Evolutionary conservation across 352 stramenopile species (phyloP), one percentile per base, ranked within the genome.

Genomic region (Peronospora belbahrii): DNA sequence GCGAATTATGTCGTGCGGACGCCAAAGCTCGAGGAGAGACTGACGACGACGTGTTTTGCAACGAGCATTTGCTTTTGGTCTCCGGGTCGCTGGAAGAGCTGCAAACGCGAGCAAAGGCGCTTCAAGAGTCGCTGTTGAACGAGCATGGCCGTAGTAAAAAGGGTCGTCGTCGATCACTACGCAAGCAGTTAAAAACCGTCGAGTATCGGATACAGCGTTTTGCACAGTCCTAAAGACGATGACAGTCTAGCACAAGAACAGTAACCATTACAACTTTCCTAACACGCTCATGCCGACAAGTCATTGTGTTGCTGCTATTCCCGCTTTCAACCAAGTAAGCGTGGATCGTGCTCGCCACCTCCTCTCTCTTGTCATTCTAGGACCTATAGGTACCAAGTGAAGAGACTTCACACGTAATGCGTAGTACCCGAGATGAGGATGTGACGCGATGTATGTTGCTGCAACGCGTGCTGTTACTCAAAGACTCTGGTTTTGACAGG

Each of bases 171-270:
- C 79, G 79, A 13, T 88, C 79, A 25, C 60, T 90, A 50, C 79
- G 75, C 48, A 90, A 90, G 67, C 79, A 90, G 43, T 38, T 88
- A n/a, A 70, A 85, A 44, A 83, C 69, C 2, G 58, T 90, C 42
- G 46, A 83, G 53, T 52, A 43, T 13, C 66, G 77, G 60, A 83
- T 89, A 77, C 65, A 76, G 25, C 52, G 67, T 19, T 32, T 59
- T 28, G 24, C 24, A 28, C 4, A 28, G 24, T 28, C 24, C 24
- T 33, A 33, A 33, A n/a, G n/a, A n/a, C n/a, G n/a, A 33, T 33
- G 11, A 15, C 28, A 33, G 20, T 34, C 30, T 31, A 48, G 15
- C 27, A 25, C 42, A n/a, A 19, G 11, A 11, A 34, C 14, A n/a
- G 18, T 5, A 20, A 54, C 13, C 23, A 36, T 30, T 32, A 17